Conservation (phyloP, 495 filamentous ascomycete genomes). For the Penicillium cosmopolitanum region DNA sequence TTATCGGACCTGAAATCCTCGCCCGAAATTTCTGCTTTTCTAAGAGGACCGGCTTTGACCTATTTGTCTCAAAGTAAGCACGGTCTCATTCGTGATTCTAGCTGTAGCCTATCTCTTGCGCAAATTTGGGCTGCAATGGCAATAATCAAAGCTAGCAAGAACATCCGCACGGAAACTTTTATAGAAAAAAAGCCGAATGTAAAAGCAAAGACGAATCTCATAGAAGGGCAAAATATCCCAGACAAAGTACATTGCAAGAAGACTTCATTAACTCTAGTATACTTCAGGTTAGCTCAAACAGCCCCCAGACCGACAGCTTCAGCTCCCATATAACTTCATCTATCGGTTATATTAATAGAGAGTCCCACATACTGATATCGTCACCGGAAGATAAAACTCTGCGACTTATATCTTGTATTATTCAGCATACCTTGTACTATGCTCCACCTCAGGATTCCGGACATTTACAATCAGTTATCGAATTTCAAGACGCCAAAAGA, state of each 20-base stretch:
- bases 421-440: constrained; percentile 28
- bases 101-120: constrained; percentile 13
- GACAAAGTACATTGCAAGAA: constrained; percentile 11
- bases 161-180: no score
- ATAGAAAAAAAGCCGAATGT: no score
- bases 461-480: constrained; percentile 16
- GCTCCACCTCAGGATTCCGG: constrained; percentile 18
- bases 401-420: constrained; percentile 25
- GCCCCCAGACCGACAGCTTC: constrained; percentile 13
- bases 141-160: constrained; percentile 17
- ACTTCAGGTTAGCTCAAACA: constrained; percentile 24
- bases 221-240: constrained; percentile 14
- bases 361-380: no score
- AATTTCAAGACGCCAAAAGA: constrained; percentile 25
- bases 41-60: constrained; percentile 16
- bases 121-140: constrained; percentile 27
- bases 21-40: constrained; percentile 12
- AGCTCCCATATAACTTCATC: no score
- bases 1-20: constrained; percentile 14
- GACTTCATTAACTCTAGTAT: constrained; percentile 15
- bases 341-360: no score
- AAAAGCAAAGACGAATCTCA: constrained; percentile 13
- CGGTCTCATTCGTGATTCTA: constrained; percentile 12
- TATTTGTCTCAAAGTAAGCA: constrained; percentile 21
- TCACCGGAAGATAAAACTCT: constrained; percentile 24